Evolutionary conservation across 495 filamentous ascomycete species (phyloP), one percentile per base, ranked within the genome.

Genomic region (Saxophila tyrrhenica): DNA sequence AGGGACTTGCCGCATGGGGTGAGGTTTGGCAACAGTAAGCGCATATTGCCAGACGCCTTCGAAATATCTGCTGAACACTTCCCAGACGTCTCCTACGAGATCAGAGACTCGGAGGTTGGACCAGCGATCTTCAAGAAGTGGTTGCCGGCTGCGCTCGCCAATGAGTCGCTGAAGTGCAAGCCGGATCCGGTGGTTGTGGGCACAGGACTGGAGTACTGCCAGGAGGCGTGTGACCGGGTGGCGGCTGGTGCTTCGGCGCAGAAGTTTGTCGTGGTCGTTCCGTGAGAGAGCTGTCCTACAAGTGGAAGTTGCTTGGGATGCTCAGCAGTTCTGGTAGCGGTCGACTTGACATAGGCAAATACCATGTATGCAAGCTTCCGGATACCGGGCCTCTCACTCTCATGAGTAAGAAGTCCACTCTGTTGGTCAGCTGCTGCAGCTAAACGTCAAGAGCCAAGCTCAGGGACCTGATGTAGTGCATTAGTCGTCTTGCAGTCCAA

Each of bases 41-140:
- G 17, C 13, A 35, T 13, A 35, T 7, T 35, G 29, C 7, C 7
- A 35, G 7, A 35, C 13, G 29, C 29, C 29, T 35, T 35, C 13
- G 29, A 7, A 13, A 35, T 13, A 5, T 5, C 13, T 13, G 29
- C 13, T 35, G 29, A 35, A 5, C 29, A 35, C 13, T 13, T 35
- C 35, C 19, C 47, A 56, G 54, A 45, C 54, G 42, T 15, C 16
- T n/a, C 46, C 24, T 47, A 16, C 2, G 8, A n/a, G 15, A 25
- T 62, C 25, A 53, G 35, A 25, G 10, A 51, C n/a, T 51, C 59
- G 23, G 59, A 54, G 15, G 56, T 59, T 32, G 55, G 55, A 42
- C 35, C 44, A 2, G 44, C 72, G 0, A 62, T 73, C 38, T 77
- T 62, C 59, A 58, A 52, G 52, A 65, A 75, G 24, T 74, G 59